Conservation (phyloP, 1,284 basidiomycete species). For the Melampsora americana region DNA sequence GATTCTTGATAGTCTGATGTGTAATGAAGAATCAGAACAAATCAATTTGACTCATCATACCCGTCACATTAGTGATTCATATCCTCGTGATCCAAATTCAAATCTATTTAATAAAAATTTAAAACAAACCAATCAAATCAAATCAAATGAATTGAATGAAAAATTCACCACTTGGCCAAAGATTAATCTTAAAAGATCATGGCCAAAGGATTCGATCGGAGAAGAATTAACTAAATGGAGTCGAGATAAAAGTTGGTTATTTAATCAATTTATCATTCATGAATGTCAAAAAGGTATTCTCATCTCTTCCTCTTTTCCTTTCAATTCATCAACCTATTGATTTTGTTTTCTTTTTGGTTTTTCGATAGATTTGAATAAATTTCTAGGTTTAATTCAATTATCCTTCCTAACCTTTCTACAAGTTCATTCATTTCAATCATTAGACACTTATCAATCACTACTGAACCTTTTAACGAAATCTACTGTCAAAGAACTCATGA, state of each 20-base stretch:
- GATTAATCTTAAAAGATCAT: conserved; percentile 50
- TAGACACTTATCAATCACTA: conserved; percentile 35
- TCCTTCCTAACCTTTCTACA: conserved; percentile 34
- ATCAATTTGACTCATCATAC: background rate
- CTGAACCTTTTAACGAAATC: conserved; percentile 19
- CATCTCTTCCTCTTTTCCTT: background rate
- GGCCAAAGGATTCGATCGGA: conserved; percentile 49
- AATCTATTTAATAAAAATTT: background rate
- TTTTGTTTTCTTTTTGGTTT: background rate
- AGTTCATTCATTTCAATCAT: conserved; percentile 36
- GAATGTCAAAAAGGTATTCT: conserved; percentile 29
- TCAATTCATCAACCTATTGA: background rate
- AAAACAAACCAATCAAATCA: background rate
- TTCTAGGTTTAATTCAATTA: conserved; percentile 37
- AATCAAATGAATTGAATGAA: conserved; percentile 18
- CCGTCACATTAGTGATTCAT: background rate
- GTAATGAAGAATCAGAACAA: conserved; percentile 2
- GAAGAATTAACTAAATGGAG: conserved; percentile 50
- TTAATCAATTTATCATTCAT: conserved; percentile 47
- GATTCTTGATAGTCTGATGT: conserved; percentile 33
- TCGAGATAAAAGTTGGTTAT: conserved; percentile 52
- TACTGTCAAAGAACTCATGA: background rate
- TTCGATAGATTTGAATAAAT: conserved; percentile 6
- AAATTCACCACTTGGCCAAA: conserved; percentile 46
- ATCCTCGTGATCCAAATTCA: background rate